Percentiles rank a stretch among this genome's conserved stretches.
phyloP scores from a whole-genome alignment of 2,329 filamentous ascomycete genomes.

The Aspergillus novoparasiticus region DNA sequence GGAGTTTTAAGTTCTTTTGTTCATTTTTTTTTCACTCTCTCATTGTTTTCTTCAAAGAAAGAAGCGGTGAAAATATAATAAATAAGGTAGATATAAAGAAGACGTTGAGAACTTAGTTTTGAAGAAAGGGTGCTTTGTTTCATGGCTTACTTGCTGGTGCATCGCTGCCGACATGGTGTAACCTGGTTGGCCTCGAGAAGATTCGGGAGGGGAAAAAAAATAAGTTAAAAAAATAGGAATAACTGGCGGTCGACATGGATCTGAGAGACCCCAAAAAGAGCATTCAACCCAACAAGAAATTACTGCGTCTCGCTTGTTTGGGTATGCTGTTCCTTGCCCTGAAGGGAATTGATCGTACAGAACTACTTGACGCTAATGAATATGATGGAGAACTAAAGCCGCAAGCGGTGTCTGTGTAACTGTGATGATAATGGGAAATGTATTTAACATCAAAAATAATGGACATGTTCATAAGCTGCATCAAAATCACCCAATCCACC shows the following conservation, averaged over 20 bases:
- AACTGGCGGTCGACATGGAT: neutral
- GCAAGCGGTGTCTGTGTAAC: neutral
- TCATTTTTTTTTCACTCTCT: neutral
- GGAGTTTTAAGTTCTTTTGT: neutral
- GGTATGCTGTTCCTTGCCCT: neutral
- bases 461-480: neutral
- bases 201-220: neutral
- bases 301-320: neutral
- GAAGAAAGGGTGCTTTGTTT: neutral
- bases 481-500: neutral
- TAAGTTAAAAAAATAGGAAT: too few relatives aligned
- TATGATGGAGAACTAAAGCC: neutral
- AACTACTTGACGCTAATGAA: neutral
- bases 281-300: neutral
- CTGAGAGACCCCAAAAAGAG: neutral
- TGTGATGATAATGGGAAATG: neutral
- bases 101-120: neutral
- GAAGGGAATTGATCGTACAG: neutral
- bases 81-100: neutral
- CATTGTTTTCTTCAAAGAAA: neutral
- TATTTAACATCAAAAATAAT: neutral
- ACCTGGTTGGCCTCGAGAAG: neutral
- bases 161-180: neutral
- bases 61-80: neutral
- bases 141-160: neutral